Base-by-base conservation (phyloP, 495 filamentous ascomycete genomes). In the Penicillium verhagenii region DNA sequence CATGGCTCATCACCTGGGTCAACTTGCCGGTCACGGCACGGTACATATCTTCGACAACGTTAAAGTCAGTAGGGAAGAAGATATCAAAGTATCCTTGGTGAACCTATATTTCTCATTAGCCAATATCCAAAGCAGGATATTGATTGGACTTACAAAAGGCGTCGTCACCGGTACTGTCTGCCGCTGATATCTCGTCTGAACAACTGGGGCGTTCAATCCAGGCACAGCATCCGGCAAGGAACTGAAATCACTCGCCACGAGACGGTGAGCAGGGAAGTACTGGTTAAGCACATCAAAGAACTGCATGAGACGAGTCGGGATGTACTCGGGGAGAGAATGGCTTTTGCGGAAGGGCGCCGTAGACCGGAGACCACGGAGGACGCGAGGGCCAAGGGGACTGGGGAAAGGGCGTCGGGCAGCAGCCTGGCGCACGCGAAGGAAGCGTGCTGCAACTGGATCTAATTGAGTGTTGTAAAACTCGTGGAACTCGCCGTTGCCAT, bases 31-130 rank as follows among this genome's bases (percentile, higher is more conserved):
- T 98, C 51, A 97, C 78, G 25, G 91, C 92, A 47, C 87, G 83
- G 72, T 98, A 98, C 56, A 97, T 82, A 60, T 88, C 85, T 68
- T 97, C 90, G 68, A 92, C 81, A 35, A 92, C 85, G 29, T 82
- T 78, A 71, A 97, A 99, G 67, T 99, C 86, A 11, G 93, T 97
- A 0, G 94, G 94, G 73, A 99, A 99, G 63, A 99, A 84, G 68
- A 99, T 97, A 70, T 97, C 95, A 61, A 99, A 99, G 71, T 96
- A 96, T 11, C 94, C 95, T 75, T 99, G 95, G 59, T 96, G 91
- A 16, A 97, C 91, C 91, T 95, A 58, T 24, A 24, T 48, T 13
- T 11, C 21, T 16, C 1, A 43, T 33, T 20, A 42, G 6, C 26
- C n/a, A 19, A 18, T n/a, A 14, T 16, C 16, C 33, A n/a, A 14